Conservation (phyloP, 2,329 filamentous ascomycete species). For the Ascosphaera apis region DNA sequence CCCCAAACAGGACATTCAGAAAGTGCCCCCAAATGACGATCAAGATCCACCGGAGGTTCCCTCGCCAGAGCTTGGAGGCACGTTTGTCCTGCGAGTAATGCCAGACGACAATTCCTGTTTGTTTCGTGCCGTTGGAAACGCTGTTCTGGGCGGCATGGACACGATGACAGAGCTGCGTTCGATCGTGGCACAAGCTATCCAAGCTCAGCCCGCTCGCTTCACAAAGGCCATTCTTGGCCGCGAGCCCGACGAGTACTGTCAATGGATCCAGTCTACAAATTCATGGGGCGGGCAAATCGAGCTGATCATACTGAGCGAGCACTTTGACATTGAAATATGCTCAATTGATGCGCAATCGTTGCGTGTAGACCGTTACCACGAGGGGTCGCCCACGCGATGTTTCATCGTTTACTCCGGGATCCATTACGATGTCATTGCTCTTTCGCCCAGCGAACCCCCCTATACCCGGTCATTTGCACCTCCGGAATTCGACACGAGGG, state of each 20-base stretch:
- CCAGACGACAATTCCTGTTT: constrained; percentile 90
- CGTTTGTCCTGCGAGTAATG: constrained; percentile 67
- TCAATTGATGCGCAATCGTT: constrained; percentile 56
- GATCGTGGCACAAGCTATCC: constrained; percentile 58
- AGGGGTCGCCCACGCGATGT: constrained; percentile 43
- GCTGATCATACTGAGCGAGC: constrained; percentile 58
- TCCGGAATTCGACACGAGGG: constrained; percentile 56
- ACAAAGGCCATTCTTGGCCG: constrained; percentile 53
- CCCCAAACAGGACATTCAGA: too few relatives aligned
- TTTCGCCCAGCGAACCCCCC: constrained; percentile 39
- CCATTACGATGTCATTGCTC: constrained; percentile 75
- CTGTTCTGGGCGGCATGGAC: constrained; percentile 44
- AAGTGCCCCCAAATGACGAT: constrained; percentile 18
- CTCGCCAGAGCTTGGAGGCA: constrained; percentile 31
- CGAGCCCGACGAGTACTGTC: constrained; percentile 51
- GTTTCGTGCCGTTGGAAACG: constrained; percentile 69
- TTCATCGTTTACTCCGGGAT: constrained; percentile 79
- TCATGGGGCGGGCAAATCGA: constrained; percentile 88
- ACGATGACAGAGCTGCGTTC: constrained; percentile 50
- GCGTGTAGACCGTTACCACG: constrained; percentile 54
- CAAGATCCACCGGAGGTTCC: constrained; percentile 39
- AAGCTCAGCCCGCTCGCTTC: constrained; percentile 48
- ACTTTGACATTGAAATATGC: constrained; percentile 69
- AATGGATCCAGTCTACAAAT: constrained; percentile 56
- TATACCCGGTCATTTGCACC: constrained; percentile 33